Conservation (phyloP, 331 rosid genomes). For the Ulmus americana region DNA sequence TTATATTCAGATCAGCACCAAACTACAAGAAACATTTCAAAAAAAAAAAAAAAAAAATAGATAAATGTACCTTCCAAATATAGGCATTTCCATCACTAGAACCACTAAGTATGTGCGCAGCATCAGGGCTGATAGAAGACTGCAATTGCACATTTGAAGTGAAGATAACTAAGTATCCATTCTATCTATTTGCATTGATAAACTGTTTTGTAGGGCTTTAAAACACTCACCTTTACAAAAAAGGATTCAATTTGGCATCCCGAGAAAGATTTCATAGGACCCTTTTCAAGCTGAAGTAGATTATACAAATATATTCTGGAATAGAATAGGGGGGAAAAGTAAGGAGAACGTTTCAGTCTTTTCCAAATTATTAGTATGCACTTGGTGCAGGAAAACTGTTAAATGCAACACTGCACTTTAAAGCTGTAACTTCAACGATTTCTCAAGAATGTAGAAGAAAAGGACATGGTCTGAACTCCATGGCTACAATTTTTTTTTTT, state of each 20-base stretch:
- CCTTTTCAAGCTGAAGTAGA: conserved; percentile 78
- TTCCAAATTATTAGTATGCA: background rate
- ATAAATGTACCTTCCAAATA: conserved; percentile 65
- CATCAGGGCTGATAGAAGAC: conserved; percentile 87
- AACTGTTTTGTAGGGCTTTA: background rate
- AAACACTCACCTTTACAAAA: conserved; percentile 69
- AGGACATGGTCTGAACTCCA: background rate
- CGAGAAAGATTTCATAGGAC: conserved; percentile 60
- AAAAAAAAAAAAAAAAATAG: background rate
- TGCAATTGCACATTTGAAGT: conserved; percentile 36
- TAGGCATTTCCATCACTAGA: conserved; percentile 79
- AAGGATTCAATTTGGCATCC: conserved; percentile 77
- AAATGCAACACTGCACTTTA: background rate
- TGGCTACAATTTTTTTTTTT: background rate
- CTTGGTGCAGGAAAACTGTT: background rate
- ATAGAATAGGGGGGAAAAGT: conserved; percentile 11
- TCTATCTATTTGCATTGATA: background rate
- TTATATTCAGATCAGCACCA: conserved; percentile 10
- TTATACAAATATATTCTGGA: conserved; percentile 70
- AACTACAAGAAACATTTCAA: conserved; percentile 1
- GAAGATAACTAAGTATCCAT: conserved; percentile 5
- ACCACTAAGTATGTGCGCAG: conserved; percentile 67
- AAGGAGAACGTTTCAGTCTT: background rate
- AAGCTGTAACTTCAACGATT: background rate
- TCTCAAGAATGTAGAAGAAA: conserved; percentile 1